phyloP scores from a whole-genome alignment of 768 basidiomycete genomes.

The Kwoniella heveanensis region DNA sequence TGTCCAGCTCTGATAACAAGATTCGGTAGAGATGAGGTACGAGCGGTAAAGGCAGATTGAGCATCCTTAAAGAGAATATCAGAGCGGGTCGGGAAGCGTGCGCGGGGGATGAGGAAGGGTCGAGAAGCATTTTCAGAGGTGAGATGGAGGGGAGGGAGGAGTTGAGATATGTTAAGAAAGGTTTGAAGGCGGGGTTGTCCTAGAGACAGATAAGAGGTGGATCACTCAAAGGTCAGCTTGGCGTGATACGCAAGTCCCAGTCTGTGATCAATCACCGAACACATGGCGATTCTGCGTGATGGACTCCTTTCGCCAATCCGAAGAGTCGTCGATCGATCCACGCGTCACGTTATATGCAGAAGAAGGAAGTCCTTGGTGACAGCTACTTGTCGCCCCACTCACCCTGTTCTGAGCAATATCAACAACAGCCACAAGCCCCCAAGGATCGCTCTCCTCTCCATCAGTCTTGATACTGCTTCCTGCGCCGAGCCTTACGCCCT shows the following conservation, averaged over 20 bases:
- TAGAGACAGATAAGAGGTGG: constrained; percentile 50
- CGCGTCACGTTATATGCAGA: no score
- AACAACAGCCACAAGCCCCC: constrained; percentile 79
- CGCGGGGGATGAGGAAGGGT: constrained; percentile 53
- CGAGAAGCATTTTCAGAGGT: constrained; percentile 64
- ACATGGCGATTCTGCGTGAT: no score
- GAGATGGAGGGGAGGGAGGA: constrained; percentile 62
- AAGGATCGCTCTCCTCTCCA: constrained; percentile 84
- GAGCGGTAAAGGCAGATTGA: constrained; percentile 95
- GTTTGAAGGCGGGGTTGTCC: constrained; percentile 72
- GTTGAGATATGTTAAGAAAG: constrained; percentile 71
- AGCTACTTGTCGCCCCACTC: constrained; percentile 18
- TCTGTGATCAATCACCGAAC: no score
- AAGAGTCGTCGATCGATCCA: no score
- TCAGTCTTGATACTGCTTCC: constrained; percentile 94
- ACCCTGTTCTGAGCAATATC: constrained; percentile 74
- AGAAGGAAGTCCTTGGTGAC: no score
- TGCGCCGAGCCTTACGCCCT: constrained; percentile 60
- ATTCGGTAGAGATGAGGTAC: constrained; percentile 90
- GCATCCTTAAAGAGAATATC: constrained; percentile 79
- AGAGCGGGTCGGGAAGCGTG: constrained; percentile 69
- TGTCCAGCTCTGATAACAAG: constrained; percentile 78
- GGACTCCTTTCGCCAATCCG: no score
- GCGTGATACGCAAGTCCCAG: no score
- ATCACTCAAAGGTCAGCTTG: no score